phyloP scores from a whole-genome alignment of 306 rosid species.

The Cucurbita pepo region DNA sequence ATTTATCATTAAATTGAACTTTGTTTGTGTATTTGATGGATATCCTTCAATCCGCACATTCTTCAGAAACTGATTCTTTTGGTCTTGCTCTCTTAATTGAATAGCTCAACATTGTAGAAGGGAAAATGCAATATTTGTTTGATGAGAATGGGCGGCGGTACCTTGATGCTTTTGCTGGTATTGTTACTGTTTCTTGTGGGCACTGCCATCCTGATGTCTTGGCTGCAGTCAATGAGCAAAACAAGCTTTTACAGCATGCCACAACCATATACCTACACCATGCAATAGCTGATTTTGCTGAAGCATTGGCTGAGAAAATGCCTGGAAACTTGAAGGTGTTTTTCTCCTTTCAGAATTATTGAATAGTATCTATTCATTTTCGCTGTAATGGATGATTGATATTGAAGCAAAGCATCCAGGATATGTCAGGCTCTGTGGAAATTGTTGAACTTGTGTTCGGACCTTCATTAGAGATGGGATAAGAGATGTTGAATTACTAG shows the following conservation, averaged over 20 bases:
- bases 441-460: not conserved
- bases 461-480: not conserved
- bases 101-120: conserved; percentile 88
- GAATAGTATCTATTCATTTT: not conserved
- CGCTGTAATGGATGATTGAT: not conserved
- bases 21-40: not conserved
- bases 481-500: not conserved
- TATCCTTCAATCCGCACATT: not conserved
- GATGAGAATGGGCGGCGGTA: conserved; percentile 86
- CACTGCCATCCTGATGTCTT: conserved; percentile 82
- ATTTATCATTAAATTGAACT: not conserved
- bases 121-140: conserved; percentile 82
- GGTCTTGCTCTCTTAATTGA: not conserved
- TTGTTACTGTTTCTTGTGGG: conserved; percentile 95
- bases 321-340: conserved; percentile 72
- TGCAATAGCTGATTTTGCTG: conserved; percentile 58
- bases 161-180: conserved; percentile 89
- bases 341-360: not conserved
- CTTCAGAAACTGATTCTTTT: conserved; percentile 8
- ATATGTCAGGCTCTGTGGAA: not conserved
- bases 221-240: conserved; percentile 57
- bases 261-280: conserved; percentile 73
- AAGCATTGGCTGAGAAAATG: conserved; percentile 69
- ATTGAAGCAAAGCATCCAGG: not conserved
- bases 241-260: conserved; percentile 73